phyloP scores from a whole-genome alignment of 441 rosid species.

The Euphorbia corollata region DNA sequence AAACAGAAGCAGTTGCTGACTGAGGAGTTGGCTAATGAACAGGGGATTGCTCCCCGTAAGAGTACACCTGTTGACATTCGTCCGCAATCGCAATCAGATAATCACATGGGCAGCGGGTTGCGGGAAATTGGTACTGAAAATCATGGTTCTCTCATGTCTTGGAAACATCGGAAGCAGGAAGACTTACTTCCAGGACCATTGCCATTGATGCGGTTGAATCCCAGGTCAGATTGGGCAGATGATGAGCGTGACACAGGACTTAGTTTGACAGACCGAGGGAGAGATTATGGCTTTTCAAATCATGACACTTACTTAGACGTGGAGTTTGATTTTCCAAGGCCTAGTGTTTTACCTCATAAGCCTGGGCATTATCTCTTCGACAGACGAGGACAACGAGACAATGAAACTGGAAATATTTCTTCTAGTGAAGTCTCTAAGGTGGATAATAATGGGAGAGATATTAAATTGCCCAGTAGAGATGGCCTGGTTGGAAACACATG shows the following conservation, averaged over 20 bases:
- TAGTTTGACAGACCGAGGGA: conserved; percentile 51
- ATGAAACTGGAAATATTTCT: conserved; percentile 53
- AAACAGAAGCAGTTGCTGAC: conserved; percentile 51
- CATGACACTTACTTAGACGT: conserved; percentile 64
- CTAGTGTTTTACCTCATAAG: conserved; percentile 53
- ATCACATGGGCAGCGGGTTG: conserved; percentile 28
- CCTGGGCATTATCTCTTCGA: conserved; percentile 43
- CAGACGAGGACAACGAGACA: conserved; percentile 53
- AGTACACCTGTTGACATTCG: conserved; percentile 48
- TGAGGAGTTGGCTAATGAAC: conserved; percentile 41
- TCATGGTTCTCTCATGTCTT: conserved; percentile 27
- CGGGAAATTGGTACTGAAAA: conserved; percentile 33
- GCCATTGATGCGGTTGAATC: conserved; percentile 66
- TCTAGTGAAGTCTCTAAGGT: conserved; percentile 49
- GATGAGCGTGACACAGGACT: conserved; percentile 94
- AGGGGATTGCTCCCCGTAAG: conserved; percentile 27
- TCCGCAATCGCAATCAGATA: conserved; percentile 47
- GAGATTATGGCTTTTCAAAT: conserved; percentile 53
- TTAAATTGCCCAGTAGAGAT: conserved; percentile 44
- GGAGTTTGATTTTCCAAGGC: conserved; percentile 64
- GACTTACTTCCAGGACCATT: conserved; percentile 58
- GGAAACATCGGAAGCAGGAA: conserved; percentile 50
- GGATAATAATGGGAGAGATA: conserved; percentile 39
- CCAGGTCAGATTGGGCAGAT: conserved; percentile 98
- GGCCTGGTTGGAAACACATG: conserved; percentile 56